Evolutionary conservation across 2,329 filamentous ascomycete genomes (phyloP), one percentile per base, ranked within the genome.

Genomic region (Clarireedia monteithiana): DNA sequence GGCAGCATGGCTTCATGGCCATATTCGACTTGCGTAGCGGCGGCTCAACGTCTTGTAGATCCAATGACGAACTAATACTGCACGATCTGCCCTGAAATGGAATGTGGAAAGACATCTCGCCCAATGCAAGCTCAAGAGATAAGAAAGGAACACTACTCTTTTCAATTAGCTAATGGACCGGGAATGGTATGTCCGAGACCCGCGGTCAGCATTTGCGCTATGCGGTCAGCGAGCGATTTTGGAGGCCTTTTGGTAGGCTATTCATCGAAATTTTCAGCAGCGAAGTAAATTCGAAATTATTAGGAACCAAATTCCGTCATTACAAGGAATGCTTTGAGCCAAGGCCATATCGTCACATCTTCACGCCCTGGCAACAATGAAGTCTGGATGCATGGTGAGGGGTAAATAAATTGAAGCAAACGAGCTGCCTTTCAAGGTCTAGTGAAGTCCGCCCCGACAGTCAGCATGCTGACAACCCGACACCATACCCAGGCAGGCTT

Each of bases 351-450:
- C 30, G 30, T 34, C 30, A 34, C 9, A 34, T 3, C 12, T 9
- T 12, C 10, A 9, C 30, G 12, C 30, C 10, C 10, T 10, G 30
- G 9, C 7, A 34, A 9, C 10, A 12, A 34, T 14, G 12, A 34
- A 42, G 15, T 42, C 14, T 6, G 50, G 34, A 50, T 12, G 34
- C 6, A 7, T 30, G 44, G 40, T 39, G 53, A 56, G 44, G n/a
- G 20, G 27, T 44, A 44, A 36, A 45, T 34, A 39, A 49, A 34
- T 27, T 34, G 26, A 7, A 26, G n/a, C n/a, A 23, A 39, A n/a
- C 49, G 48, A 51, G 38, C 50, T 57, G 26, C 55, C 50, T 48
- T 53, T 30, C 40, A 23, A 40, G 48, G 36, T 24, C 36, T 49
- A 36, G 40, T 30, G 56, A 55, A 50, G 53, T 49, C 27, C 39